These are phyloP conservation scores for Trapa incisa DNA, from an alignment of 345 rosid genomes.

Conservation along the genomic window DNA sequence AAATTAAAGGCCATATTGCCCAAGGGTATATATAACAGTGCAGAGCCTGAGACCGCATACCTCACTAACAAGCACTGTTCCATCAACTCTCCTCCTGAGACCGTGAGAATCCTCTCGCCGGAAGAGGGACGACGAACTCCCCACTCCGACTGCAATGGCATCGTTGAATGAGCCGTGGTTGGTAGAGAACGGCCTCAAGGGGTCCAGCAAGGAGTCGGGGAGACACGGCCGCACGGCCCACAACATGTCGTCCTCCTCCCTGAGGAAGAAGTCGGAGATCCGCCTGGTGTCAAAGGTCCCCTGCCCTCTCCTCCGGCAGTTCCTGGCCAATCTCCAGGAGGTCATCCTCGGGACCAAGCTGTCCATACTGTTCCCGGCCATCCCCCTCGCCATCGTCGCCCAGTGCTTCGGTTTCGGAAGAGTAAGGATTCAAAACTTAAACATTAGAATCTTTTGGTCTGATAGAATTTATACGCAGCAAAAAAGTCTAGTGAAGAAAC, in stretches of 20 bases:
- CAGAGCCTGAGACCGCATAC: too few relatives aligned
- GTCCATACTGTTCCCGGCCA: slow-evolving; percentile 55
- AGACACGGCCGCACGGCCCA: slow-evolving; percentile 67
- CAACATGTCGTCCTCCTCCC: slow-evolving; percentile 73
- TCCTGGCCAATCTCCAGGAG: slow-evolving; percentile 64
- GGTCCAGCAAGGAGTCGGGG: slow-evolving; percentile 32
- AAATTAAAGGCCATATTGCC: too few relatives aligned
- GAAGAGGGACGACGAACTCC: too few relatives aligned
- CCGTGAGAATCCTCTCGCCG: too few relatives aligned
- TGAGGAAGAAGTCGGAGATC: slow-evolving; percentile 69
- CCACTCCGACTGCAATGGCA: not conserved
- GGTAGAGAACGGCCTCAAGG: slow-evolving; percentile 55
- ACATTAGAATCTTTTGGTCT: too few relatives aligned
- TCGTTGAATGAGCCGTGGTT: slow-evolving; percentile 22
- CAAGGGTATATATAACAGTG: too few relatives aligned
- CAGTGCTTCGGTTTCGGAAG: slow-evolving; percentile 37
- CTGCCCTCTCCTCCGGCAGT: slow-evolving; percentile 26
- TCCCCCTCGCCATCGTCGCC: slow-evolving; percentile 62
- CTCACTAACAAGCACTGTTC: too few relatives aligned
- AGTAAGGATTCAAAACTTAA: slow-evolving; percentile 15
- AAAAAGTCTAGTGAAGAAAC: too few relatives aligned
- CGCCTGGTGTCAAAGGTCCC: slow-evolving; percentile 45
- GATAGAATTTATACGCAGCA: too few relatives aligned
- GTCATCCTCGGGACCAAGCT: slow-evolving; percentile 81
- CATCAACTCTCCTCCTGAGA: too few relatives aligned